Base-by-base conservation (phyloP, 345 rosid species). In the Euclidium syriacum region DNA sequence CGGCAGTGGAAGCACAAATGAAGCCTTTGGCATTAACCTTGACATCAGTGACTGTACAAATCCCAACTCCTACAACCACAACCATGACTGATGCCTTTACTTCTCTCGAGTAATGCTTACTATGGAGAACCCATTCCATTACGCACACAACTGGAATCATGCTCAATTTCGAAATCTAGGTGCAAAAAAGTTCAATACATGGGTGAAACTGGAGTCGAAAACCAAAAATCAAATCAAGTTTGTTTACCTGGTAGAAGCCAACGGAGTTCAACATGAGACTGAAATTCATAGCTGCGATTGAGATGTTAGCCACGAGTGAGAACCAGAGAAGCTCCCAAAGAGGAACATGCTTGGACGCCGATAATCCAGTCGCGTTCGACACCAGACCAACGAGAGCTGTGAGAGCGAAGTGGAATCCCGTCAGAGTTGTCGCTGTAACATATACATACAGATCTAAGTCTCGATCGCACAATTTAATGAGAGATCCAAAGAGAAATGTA, bases 321-420 rank as follows among this genome's bases (percentile, higher is more conserved):
- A 92, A 92, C 96, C 98, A 92, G 14, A 92, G 77, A 63, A 92
- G 96, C 85, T 92, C 98, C 98, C 96, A 92, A 54, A 92, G 30
- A 16, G 98, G 98, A 29, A 92, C 88, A 43, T 80, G 80, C 84
- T 83, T 92, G 0, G 94, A 81, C 6, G 84, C 75, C 0, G 96
- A 87, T 35, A 85, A 74, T 0, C 98, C 94, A 17, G 94, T 82
- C 3, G 96, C 98, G 69, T 92, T 92, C 1, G 95, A 92, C 34
- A 84, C 89, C 50, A 89, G 22, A 17, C 98, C 96, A 2, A 92
- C 90, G 62, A 89, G 60, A 1, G 96, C 98, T 20, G 98, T 92
- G 20, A 87, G 78, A 1, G 84, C 80, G 46, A 92, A 92, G 74
- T 92, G 98, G 81, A 92, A 92, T 27, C 98, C 98, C 0, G 96